Evolutionary conservation across 805 yeast genomes (phyloP).

Genomic region (Metschnikowia arizonensis): DNA sequence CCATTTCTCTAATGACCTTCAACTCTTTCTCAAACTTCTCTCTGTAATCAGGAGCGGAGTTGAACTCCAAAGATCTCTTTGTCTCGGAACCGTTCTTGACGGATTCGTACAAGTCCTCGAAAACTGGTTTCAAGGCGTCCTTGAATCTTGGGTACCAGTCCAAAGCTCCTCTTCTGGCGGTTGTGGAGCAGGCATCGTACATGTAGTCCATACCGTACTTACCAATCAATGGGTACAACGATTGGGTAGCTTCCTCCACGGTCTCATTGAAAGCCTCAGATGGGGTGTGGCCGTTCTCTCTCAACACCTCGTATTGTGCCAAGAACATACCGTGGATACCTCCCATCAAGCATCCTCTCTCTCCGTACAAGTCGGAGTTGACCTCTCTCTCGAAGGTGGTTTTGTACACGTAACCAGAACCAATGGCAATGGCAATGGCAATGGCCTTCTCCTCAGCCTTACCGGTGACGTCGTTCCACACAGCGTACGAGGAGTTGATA

Average conservation of each 20-base stretch:
- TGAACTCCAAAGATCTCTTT: conserved; percentile 95
- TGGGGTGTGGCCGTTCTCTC: conserved; percentile 99
- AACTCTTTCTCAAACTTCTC: conserved; percentile 92
- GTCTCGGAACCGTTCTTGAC: conserved; percentile 97
- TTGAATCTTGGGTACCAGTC: conserved; percentile 99
- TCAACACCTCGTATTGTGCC: conserved; percentile 98
- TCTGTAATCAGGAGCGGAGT: conserved; percentile 97
- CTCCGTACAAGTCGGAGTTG: conserved; percentile 98
- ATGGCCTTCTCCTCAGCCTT: conserved; percentile 98
- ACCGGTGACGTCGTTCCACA: conserved; percentile 98
- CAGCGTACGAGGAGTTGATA: conserved; percentile 99
- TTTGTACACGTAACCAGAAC: conserved; percentile 99
- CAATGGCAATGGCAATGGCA: conserved; percentile 98
- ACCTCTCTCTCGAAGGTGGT: conserved; percentile 99
- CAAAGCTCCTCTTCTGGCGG: conserved; percentile 99
- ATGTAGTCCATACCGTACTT: conserved; percentile 99
- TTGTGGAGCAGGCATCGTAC: conserved; percentile 99
- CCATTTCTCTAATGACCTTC: conserved; percentile 90
- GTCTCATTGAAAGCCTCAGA: conserved; percentile 99
- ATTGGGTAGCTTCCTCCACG: conserved; percentile 99
- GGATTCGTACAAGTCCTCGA: conserved; percentile 91
- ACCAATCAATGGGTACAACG: conserved; percentile 97
- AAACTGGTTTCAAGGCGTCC: conserved; percentile 97
- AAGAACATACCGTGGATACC: conserved; percentile 99
- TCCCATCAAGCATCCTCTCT: conserved; percentile 99